Base-by-base conservation (phyloP, 345 rosid genomes). In the Boechera stricta region DNA sequence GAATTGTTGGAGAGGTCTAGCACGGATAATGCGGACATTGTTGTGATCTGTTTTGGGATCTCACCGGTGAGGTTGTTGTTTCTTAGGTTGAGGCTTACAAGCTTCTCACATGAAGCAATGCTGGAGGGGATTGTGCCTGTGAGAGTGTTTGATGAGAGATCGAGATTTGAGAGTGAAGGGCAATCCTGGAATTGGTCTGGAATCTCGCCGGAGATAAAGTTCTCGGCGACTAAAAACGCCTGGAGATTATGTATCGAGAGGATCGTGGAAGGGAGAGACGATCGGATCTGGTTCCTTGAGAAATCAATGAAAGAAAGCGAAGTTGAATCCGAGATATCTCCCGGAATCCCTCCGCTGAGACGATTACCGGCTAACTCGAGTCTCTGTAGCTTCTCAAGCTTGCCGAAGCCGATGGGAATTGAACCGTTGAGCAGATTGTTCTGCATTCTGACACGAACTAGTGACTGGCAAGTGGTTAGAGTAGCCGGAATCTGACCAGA, bases 111-210 rank as follows among this genome's bases (percentile, higher is more conserved):
- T 9, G 98, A 92, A 75, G 92, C 97, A 74, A 92, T 85, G 89
- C 96, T 89, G 8, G 87, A 68, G 1, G 98, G 98, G 48, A 94
- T 89, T 60, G 57, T 77, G 52, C 98, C 93, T n/a, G 83, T 72
- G 39, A 94, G 79, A 77, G 53, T 83, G 85, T 92, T 94, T 48
- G 87, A 82, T 33, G 97, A 92, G 72, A 94, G 92, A 81, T 94
- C 98, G 54, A 94, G 90, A 67, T 72, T 82, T 4, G 92, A 82
- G 52, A 94, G 97, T 2, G 95, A 81, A 79, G 97, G 97, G 72
- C 93, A 89, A 75, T 89, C 98, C 81, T 94, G 98, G 81, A 92
- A 92, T 69, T 86, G 93, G 47, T 88, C 93, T 0, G 98, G 98
- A 64, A 94, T 67, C 78, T 89, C 92, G n/a, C 97, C 98, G 58